Conservation (phyloP, 1,284 basidiomycete genomes). For the Cryptococcus sp. region DNA sequence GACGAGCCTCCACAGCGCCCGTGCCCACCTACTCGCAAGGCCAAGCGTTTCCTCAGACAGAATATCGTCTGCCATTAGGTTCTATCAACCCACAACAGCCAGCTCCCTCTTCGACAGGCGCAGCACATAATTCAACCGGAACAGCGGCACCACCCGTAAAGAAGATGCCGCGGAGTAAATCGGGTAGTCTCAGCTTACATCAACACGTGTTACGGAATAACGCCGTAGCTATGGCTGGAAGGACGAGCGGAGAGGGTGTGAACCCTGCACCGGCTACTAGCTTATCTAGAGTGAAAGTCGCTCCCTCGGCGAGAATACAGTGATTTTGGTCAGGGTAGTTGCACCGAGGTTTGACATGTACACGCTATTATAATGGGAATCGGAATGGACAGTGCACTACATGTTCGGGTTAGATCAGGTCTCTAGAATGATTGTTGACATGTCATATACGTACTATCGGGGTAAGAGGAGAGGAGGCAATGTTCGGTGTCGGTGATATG, state of each 20-base stretch:
- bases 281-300: no score
- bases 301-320: no score
- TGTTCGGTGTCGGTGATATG: no score
- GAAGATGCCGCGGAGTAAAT: constrained; percentile 28
- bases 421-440: no score
- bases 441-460: no score
- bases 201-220: constrained; percentile 36
- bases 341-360: no score
- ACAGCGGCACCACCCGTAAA: not conserved
- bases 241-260: constrained; percentile 22
- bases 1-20: constrained; percentile 20
- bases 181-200: constrained; percentile 35
- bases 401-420: no score
- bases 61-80: constrained; percentile 19
- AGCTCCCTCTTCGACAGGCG: not conserved
- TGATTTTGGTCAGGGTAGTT: no score
- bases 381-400: no score
- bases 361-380: no score
- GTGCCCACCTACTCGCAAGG: not conserved
- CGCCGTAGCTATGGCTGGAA: constrained; percentile 23
- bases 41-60: not conserved
- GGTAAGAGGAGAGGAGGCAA: no score
- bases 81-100: constrained; percentile 15
- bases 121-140: not conserved
- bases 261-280: not conserved